Base-by-base conservation (phyloP, 768 basidiomycete genomes). In the Neoboletus brunneissimus region DNA sequence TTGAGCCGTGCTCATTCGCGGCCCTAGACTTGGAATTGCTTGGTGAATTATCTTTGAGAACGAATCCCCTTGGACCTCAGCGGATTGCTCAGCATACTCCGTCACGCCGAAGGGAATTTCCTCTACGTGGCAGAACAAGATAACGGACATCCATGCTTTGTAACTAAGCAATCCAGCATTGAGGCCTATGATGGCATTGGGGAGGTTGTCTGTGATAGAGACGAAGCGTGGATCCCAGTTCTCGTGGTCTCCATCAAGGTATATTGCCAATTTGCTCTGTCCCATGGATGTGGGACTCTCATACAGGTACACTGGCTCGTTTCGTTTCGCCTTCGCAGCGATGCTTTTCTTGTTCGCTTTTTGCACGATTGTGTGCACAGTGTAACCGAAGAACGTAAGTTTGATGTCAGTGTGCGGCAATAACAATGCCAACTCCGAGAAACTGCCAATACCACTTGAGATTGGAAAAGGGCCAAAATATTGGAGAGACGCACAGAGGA, bases 381-480 rank as follows among this genome's bases (percentile, higher is more conserved):
- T 68, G 23, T 57, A 53, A 53, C 79, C 77, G 49, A 78, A 76
- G 53, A 81, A 63, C 37, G 73, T 69, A 18, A 81, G 66, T 54
- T 73, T 73, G 55, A 79, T 68, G 57, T 80, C 77, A 20, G 77
- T 77, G 58, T 79, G 63, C 18, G 77, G 78, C 18, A 78, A 62
- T 37, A 79, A 64, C 23, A 81, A 63, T 5, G 77, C 80, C 37
- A 81, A 62, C 58, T 81, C 79, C 15, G 76, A 73, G 59, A 78
- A 80, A 34, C 80, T 78, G 51, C 31, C 29, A 38, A 47, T 16
- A 23, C 23, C n/a, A 12, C 55, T 22, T 55, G 49, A 51, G 49
- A 25, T 18, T 20, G 16, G 41, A 51, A 35, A 31, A 23, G 11
- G 15, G 35, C 3, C 2, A 10, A 34, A 9, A 27, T 27, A 43